A percentile compares a stretch with the other conserved stretches of the same genome.
phyloP scores from a whole-genome alignment of 2,329 filamentous ascomycete genomes.

The Calonectria honghensis region DNA sequence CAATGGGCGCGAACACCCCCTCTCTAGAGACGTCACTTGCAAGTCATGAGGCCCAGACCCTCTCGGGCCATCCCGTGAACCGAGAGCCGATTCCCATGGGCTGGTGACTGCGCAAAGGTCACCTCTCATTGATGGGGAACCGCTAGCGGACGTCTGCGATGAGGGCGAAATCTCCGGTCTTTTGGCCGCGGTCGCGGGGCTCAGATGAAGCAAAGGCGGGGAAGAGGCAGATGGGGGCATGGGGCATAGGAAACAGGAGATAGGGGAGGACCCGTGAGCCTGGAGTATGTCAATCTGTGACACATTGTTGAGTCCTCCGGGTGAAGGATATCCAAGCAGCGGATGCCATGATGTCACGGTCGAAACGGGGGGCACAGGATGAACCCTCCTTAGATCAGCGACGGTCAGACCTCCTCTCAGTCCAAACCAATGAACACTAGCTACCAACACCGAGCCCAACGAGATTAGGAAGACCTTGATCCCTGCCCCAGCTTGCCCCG shows the following conservation, averaged over 20 bases:
- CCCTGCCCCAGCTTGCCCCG: slow-evolving; percentile 2
- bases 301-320: slow-evolving; percentile 10
- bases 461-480: slow-evolving; percentile 19
- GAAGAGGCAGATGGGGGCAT: not conserved
- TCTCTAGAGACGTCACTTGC: slow-evolving; percentile 11
- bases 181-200: not conserved
- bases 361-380: slow-evolving; percentile 12
- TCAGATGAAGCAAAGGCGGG: not conserved
- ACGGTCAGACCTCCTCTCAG: slow-evolving; percentile 18
- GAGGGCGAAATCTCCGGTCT: slow-evolving; percentile 4
- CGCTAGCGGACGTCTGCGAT: not conserved
- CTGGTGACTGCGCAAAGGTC: not conserved
- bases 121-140: not conserved
- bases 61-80: slow-evolving; percentile 21
- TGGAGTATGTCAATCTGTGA: slow-evolving; percentile 8
- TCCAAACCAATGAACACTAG: not conserved
- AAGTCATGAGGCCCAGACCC: slow-evolving; percentile 11
- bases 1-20: slow-evolving; percentile 9
- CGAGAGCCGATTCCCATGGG: not conserved
- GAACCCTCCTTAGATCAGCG: slow-evolving; percentile 10
- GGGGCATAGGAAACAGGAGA: not conserved
- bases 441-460: not conserved
- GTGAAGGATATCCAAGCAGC: slow-evolving; percentile 10
- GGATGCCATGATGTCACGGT: slow-evolving; percentile 20
- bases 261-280: not conserved